Percentiles rank a stretch among this genome's conserved stretches.
phyloP scores from a whole-genome alignment of 257 asterid genomes.

The Fraxinus excelsior region DNA sequence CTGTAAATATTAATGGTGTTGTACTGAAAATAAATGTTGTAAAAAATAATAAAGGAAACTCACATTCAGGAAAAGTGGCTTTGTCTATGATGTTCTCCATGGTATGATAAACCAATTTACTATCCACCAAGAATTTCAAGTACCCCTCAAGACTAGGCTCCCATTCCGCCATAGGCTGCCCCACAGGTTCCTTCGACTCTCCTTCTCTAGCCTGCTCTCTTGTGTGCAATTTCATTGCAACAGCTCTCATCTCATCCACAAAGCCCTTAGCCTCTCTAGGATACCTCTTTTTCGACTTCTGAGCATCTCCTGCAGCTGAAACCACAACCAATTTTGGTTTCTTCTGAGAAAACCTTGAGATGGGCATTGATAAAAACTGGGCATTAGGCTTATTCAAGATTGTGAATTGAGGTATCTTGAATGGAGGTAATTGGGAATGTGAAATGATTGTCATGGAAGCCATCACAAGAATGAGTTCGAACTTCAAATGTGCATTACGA shows the following conservation, averaged over 20 bases:
- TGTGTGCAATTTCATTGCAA: constrained; percentile 90
- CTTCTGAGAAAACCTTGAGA: constrained; percentile 31
- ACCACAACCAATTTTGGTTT: constrained; percentile 57
- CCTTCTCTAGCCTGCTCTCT: constrained; percentile 88
- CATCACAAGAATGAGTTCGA: constrained; percentile 34
- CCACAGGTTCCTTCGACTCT: constrained; percentile 71
- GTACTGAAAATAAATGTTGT: no score
- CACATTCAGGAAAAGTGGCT: constrained; percentile 78
- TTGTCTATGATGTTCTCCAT: constrained; percentile 75
- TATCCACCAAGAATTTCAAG: constrained; percentile 87
- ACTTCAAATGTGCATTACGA: no score
- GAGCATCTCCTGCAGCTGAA: constrained; percentile 53
- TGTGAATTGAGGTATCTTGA: constrained; percentile 45
- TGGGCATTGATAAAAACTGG: constrained; percentile 44
- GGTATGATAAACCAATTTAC: constrained; percentile 86
- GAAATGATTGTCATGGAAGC: constrained; percentile 67
- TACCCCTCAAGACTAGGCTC: constrained; percentile 80
- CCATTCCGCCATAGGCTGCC: constrained; percentile 70
- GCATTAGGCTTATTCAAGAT: constrained; percentile 27
- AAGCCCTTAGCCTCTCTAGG: constrained; percentile 88
- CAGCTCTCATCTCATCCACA: constrained; percentile 96
- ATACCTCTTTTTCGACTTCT: constrained; percentile 64
- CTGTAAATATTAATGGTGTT: no score
- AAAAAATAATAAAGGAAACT: constrained; percentile 28
- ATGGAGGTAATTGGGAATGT: constrained; percentile 46